Base-by-base conservation (phyloP, 2,329 filamentous ascomycete genomes). In the Colletotrichum abscissum region DNA sequence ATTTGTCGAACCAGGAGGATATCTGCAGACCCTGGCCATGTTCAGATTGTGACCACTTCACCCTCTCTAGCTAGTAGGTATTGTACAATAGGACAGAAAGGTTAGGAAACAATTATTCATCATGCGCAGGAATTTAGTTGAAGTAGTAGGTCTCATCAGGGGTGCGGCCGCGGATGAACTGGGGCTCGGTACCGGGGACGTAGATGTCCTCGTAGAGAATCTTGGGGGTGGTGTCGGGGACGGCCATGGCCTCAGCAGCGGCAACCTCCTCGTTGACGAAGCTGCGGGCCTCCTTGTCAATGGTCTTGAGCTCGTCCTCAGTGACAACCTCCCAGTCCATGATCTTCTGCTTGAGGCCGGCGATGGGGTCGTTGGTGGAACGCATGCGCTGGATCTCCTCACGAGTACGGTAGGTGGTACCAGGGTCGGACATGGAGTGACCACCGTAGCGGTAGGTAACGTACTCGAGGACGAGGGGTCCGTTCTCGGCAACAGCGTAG, bases 371-470 rank as follows among this genome's bases (percentile, higher is more conserved):
- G 87, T 98, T 94, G 87, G 97, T 99, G 80, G 94, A 97, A 81
- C 97, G 94, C 97, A 99, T 99, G 85, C 96, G 95, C 90, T 98
- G 96, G 82, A 99, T 98, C 88, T 99, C 97, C 89, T 99, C 97
- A 86, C 97, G 95, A 79, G 96, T 98, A 85, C 95, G 93, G 93
- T 99, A 99, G 80, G 97, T 98, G 85, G 97, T 99, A 84, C 97
- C 97, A 73, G 97, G 97, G 86, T 99, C 97, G 82, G 96, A 98
- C 97, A 99, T 99, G 87, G 95, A 98, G 92, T 99, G 97, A 78
- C 97, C 97, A 84, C 97, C 97, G 85, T 99, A 99, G 81, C 97
- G 92, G 93, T 99, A 99, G 80, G 97, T 99, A 82, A 99, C 95
- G 85, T 98, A 99, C 88, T 99, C 97, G 85, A 97, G 93, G 80